A percentile compares a stretch with the other conserved stretches of the same genome.
Conservation (phyloP, 2,329 filamentous ascomycete genomes). For the Diplodia scrobiculata region DNA sequence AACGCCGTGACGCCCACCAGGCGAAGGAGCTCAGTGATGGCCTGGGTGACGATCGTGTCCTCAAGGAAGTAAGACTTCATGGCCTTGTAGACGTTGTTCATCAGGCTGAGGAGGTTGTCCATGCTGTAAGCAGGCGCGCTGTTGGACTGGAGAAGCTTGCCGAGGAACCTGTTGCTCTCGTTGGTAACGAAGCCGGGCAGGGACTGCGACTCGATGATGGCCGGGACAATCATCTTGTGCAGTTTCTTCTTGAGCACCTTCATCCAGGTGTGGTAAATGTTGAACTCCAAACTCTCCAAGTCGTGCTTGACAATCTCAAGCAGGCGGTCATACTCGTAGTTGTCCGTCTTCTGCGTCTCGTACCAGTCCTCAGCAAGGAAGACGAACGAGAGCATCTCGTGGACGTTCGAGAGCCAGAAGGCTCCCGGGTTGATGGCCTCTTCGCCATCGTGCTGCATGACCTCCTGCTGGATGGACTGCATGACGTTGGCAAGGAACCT, state of each 20-base stretch:
- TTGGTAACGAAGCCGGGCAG: constrained; percentile 98
- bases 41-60: constrained; percentile 93
- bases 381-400: constrained; percentile 99
- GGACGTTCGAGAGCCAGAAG: constrained; percentile 98
- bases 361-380: constrained; percentile 99
- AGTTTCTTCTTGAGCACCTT: constrained; percentile 99
- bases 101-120: constrained; percentile 92
- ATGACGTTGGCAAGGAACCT: constrained; percentile 98
- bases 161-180: constrained; percentile 96
- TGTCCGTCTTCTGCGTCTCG: constrained; percentile 97
- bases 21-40: constrained; percentile 86
- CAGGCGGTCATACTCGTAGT: constrained; percentile 96
- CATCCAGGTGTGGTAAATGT: constrained; percentile 99
- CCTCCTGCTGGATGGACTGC: constrained; percentile 99
- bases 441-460: constrained; percentile 98
- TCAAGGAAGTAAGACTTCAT: constrained; percentile 99
- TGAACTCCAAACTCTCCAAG: constrained; percentile 96
- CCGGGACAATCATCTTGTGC: constrained; percentile 99
- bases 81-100: constrained; percentile 96
- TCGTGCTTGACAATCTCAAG: constrained; percentile 99
- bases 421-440: constrained; percentile 95
- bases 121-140: constrained; percentile 96
- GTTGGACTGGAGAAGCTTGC: constrained; percentile 90
- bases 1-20: constrained; percentile 97
- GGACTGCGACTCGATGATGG: constrained; percentile 98